Conservation (phyloP, 176 grass and related monocot genomes). For the Areca catechu region DNA sequence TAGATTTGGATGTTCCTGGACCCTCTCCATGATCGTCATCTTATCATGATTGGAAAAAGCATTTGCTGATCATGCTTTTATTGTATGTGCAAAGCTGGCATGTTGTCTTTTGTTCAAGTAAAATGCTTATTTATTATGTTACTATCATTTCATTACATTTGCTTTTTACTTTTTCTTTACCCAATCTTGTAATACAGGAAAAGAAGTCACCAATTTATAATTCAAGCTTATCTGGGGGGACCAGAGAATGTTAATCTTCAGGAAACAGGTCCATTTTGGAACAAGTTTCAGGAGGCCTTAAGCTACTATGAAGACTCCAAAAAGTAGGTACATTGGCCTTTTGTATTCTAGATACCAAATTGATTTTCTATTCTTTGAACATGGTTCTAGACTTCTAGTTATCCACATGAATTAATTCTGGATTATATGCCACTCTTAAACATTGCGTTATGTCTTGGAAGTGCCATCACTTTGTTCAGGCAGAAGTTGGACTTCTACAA, state of each 20-base stretch:
- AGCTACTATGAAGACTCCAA: conserved; percentile 61
- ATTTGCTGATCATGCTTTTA: no score
- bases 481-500: no score
- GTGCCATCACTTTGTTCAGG: no score
- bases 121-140: no score
- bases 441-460: no score
- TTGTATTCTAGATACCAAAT: background rate
- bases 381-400: background rate
- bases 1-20: no score
- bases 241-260: conserved; percentile 91
- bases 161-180: background rate
- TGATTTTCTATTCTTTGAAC: background rate
- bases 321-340: conserved; percentile 39
- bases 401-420: background rate
- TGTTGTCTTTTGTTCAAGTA: no score
- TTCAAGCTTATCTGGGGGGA: conserved; percentile 87
- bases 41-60: no score
- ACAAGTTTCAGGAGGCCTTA: conserved; percentile 69
- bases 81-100: no score
- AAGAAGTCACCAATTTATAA: conserved; percentile 67
- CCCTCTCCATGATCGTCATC: no score
- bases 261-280: conserved; percentile 77
- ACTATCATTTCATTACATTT: background rate
- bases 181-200: conserved; percentile 29
- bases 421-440: background rate